Evolutionary conservation across 202 grass and related monocot genomes (phyloP).

Genomic region (Cymbopogon flexuosus): DNA sequence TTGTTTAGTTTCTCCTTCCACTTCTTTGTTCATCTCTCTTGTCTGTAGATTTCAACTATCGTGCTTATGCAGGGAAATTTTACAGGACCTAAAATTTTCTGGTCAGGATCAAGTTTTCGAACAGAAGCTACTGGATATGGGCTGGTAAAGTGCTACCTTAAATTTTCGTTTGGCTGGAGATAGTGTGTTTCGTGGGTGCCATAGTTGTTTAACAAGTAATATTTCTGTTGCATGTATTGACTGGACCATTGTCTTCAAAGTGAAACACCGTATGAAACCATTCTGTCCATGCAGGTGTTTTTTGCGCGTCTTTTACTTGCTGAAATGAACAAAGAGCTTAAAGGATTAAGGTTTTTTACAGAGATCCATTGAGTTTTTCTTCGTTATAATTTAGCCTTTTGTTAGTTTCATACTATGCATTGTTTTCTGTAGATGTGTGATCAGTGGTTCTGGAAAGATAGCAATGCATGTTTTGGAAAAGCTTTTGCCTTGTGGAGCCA

Average conservation of each 20-base stretch:
- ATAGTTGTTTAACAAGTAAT: slow-evolving; percentile 19
- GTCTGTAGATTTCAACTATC: slow-evolving; percentile 50
- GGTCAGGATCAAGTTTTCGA: slow-evolving; percentile 95
- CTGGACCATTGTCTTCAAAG: slow-evolving; percentile 4
- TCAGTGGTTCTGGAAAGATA: slow-evolving; percentile 97
- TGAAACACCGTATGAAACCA: neutral
- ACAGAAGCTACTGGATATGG: slow-evolving; percentile 99
- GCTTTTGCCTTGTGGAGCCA: slow-evolving; percentile 88
- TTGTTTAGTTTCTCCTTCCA: slow-evolving; percentile 10
- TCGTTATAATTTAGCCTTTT: slow-evolving; percentile 29
- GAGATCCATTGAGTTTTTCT: slow-evolving; percentile 28
- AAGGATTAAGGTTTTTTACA: slow-evolving; percentile 79
- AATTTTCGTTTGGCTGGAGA: slow-evolving; percentile 14
- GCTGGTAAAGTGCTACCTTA: slow-evolving; percentile 57
- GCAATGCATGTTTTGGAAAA: slow-evolving; percentile 99
- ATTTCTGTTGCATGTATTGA: neutral
- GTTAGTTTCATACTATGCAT: slow-evolving; percentile 11
- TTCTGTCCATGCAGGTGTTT: slow-evolving; percentile 63
- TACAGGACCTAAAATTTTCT: slow-evolving; percentile 98
- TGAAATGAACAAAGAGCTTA: slow-evolving; percentile 99
- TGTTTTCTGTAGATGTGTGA: slow-evolving; percentile 64
- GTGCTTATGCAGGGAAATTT: slow-evolving; percentile 95
- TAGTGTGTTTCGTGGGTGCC: slow-evolving; percentile 16
- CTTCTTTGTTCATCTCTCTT: slow-evolving; percentile 18
- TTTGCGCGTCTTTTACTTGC: slow-evolving; percentile 94